A percentile compares a stretch with the other conserved stretches of the same genome.
Conservation (phyloP, 345 rosid genomes). For the Eucalyptus cloeziana region DNA sequence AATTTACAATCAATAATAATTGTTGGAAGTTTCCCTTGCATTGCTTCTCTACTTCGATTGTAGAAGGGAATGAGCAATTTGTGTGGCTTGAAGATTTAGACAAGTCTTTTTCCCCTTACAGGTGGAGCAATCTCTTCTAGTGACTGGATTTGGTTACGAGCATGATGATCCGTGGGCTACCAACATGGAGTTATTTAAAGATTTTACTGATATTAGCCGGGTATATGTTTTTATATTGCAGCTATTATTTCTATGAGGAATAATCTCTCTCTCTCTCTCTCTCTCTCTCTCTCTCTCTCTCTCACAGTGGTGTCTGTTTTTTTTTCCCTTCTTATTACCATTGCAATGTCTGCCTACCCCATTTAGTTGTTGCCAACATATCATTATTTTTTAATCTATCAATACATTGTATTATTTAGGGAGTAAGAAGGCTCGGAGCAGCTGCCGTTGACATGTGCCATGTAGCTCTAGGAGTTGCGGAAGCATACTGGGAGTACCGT, state of each 20-base stretch:
- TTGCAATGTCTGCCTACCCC: background rate
- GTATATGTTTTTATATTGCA: constrained; percentile 23
- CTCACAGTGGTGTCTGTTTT: background rate
- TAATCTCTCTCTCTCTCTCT: background rate
- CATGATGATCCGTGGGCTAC: constrained; percentile 90
- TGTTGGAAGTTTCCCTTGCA: background rate
- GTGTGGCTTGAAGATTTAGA: background rate
- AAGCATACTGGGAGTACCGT: constrained; percentile 94
- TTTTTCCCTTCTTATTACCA: background rate
- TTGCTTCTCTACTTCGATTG: background rate
- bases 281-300: background rate
- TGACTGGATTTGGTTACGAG: constrained; percentile 97
- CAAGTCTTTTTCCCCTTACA: background rate
- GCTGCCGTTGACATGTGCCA: constrained; percentile 99
- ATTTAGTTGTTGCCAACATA: background rate
- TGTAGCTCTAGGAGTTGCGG: constrained; percentile 84
- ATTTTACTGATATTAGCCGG: constrained; percentile 85
- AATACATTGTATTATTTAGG: constrained; percentile 17
- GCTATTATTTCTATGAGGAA: background rate
- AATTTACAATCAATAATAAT: background rate
- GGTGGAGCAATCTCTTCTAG: constrained; percentile 92
- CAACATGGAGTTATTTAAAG: constrained; percentile 86
- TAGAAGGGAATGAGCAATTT: background rate
- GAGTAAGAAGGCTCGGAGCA: constrained; percentile 94
- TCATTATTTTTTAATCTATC: background rate